phyloP scores from a whole-genome alignment of 2,329 filamentous ascomycete species.

The Corniculantispora saksenae region DNA sequence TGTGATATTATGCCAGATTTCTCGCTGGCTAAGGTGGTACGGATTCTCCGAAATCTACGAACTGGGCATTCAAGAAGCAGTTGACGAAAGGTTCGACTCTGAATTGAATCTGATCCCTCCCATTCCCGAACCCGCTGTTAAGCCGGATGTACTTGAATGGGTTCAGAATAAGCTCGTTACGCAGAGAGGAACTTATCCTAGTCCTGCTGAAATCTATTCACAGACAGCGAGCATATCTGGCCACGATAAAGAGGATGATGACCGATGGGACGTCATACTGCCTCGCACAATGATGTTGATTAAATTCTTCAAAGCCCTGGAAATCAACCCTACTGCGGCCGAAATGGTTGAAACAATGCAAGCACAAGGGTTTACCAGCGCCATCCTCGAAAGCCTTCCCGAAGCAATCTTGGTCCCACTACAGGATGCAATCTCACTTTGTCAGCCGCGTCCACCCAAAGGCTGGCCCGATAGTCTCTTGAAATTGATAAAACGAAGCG shows the following conservation, averaged over 20 bases:
- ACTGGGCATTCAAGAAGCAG: constrained; percentile 53
- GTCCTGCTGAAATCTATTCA: constrained; percentile 48
- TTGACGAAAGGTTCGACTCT: constrained; percentile 39
- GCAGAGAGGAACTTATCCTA: constrained; percentile 41
- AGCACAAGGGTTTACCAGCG: constrained; percentile 59
- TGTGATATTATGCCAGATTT: constrained; percentile 78
- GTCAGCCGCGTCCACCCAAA: constrained; percentile 78
- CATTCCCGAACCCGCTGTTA: constrained; percentile 36
- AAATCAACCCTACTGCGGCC: constrained; percentile 50
- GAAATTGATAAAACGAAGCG: constrained; percentile 76
- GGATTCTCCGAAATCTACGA: constrained; percentile 51
- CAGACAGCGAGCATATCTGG: constrained; percentile 38
- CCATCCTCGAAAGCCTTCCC: constrained; percentile 78
- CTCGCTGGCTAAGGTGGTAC: constrained; percentile 76
- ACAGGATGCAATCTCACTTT: constrained; percentile 80
- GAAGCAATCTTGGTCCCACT: constrained; percentile 80
- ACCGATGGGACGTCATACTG: constrained; percentile 50
- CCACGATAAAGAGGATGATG: constrained; percentile 37
- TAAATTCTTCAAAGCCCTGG: constrained; percentile 63
- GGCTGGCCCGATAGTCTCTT: constrained; percentile 74
- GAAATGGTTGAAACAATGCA: constrained; percentile 75
- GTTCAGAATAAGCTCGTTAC: constrained; percentile 49
- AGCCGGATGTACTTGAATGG: constrained; percentile 55
- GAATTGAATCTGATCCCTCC: constrained; percentile 35
- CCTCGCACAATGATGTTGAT: constrained; percentile 72